These are phyloP conservation scores for Firmiana major DNA, from an alignment of 345 rosid species.

Conservation along the genomic window DNA sequence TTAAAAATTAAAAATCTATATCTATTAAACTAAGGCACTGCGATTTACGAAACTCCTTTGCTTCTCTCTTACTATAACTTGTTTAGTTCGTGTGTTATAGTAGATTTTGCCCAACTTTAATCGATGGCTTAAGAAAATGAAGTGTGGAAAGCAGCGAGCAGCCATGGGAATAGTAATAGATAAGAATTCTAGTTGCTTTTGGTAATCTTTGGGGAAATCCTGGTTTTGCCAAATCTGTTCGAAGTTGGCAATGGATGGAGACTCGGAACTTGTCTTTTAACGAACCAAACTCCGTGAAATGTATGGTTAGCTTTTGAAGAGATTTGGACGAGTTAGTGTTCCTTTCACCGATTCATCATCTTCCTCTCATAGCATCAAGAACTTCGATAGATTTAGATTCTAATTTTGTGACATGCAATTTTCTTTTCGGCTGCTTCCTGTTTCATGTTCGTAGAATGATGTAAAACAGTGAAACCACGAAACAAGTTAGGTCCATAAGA, in stretches of 20 bases:
- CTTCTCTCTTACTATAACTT: too few species aligned
- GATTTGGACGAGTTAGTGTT: too few species aligned
- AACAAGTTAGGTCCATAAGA: neutral
- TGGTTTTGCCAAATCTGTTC: neutral
- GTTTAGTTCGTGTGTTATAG: neutral
- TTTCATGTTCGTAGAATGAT: neutral
- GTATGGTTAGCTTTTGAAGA: too few species aligned
- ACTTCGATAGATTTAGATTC: too few species aligned
- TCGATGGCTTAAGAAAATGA: neutral
- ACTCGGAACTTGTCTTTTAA: too few species aligned
- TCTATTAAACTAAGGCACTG: too few species aligned
- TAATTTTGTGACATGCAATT: too few species aligned
- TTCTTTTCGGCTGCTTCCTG: neutral
- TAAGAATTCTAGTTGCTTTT: neutral
- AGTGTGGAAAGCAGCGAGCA: neutral
- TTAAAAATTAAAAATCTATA: too few species aligned
- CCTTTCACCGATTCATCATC: too few species aligned
- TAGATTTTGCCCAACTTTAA: neutral
- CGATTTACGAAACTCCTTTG: too few species aligned
- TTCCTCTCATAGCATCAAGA: too few species aligned
- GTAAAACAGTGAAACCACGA: neutral
- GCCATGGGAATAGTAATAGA: neutral
- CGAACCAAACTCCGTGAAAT: too few species aligned
- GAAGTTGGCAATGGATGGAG: neutral
- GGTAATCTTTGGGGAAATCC: neutral